Conservation (phyloP, 257 asterid species). For the Solanum microdontum region DNA sequence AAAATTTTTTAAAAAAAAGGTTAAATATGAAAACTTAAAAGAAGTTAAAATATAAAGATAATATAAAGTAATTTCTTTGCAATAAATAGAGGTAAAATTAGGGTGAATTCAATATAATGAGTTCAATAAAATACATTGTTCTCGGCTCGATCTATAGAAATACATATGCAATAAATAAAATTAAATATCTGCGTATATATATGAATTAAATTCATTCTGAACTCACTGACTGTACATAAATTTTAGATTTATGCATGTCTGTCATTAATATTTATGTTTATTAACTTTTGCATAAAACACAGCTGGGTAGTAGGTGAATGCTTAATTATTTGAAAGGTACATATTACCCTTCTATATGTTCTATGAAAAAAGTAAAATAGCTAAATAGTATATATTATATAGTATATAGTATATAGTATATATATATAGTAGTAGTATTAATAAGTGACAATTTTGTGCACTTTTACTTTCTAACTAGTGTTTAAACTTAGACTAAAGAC, state of each 20-base stretch:
- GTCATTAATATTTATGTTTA: background rate
- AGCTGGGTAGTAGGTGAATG: background rate
- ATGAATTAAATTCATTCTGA: background rate
- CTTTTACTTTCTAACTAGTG: background rate
- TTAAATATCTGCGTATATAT: too few relatives aligned
- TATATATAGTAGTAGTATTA: background rate
- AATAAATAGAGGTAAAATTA: background rate
- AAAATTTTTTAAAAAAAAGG: background rate
- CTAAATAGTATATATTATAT: background rate
- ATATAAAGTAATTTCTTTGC: background rate
- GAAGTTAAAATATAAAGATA: too few relatives aligned
- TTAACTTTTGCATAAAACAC: background rate
- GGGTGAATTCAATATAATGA: background rate
- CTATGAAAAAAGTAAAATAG: background rate
- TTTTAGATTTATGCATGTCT: background rate
- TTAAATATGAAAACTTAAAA: too few relatives aligned
- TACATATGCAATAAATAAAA: background rate
- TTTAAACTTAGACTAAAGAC: background rate
- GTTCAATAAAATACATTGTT: background rate
- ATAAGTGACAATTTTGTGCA: background rate
- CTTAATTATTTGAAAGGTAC: background rate
- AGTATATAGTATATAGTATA: background rate
- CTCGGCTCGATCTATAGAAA: background rate
- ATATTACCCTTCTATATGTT: background rate
- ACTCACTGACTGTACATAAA: background rate